These are phyloP conservation scores for Phytophthora pini DNA, from an alignment of 352 stramenopile species.

Conservation along the genomic window DNA sequence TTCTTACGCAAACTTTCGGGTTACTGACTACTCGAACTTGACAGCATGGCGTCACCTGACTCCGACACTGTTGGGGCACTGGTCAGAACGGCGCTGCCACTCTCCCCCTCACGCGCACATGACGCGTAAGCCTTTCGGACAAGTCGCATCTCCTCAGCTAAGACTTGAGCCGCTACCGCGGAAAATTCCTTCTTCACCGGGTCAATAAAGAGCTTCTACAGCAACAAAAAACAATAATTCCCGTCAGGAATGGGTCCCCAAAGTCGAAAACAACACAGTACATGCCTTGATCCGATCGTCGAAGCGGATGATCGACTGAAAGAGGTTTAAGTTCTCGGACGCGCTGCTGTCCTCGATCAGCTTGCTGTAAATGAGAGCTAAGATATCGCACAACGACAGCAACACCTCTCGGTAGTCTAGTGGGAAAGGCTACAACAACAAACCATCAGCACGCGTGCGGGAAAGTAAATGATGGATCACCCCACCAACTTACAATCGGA, in stretches of 20 bases:
- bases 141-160: slow-evolving; percentile 63
- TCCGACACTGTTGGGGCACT: slow-evolving; percentile 2
- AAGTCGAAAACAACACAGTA: neutral
- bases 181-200: slow-evolving; percentile 86
- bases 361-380: slow-evolving; percentile 86
- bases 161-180: slow-evolving; percentile 55
- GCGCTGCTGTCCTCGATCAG: slow-evolving; percentile 79
- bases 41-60: neutral
- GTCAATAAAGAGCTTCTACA: slow-evolving; percentile 86
- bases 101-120: slow-evolving; percentile 12
- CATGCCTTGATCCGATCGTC: slow-evolving; percentile 84
- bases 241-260: neutral
- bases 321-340: slow-evolving; percentile 75
- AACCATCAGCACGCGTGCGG: slow-evolving; percentile 4
- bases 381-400: slow-evolving; percentile 83
- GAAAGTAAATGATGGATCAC: neutral
- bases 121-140: slow-evolving; percentile 65
- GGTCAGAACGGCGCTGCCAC: neutral
- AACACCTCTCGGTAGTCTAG: slow-evolving; percentile 85
- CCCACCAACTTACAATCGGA: slow-evolving; percentile 56
- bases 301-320: slow-evolving; percentile 81
- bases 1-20: too few relatives aligned
- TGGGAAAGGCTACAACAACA: slow-evolving; percentile 64
- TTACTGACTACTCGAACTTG: neutral
- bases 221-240: neutral